phyloP scores from a whole-genome alignment of 176 grass and related monocot genomes.

The Typha latifolia region DNA sequence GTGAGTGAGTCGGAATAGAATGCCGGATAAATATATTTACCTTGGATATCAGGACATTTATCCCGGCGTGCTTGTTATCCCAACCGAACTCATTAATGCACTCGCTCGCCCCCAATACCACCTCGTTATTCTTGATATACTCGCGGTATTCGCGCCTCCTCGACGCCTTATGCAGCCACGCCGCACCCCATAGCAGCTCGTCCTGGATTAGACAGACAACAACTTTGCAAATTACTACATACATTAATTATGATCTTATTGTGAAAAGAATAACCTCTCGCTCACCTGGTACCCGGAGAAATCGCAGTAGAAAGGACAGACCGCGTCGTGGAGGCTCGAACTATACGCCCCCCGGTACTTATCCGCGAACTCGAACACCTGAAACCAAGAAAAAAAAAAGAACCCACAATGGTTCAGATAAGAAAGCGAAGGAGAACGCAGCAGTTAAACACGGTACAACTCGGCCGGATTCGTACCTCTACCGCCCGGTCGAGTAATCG shows the following conservation, averaged over 20 bases:
- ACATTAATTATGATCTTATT: too few relatives aligned
- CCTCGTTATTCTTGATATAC: conserved; percentile 81
- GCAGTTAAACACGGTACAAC: neutral
- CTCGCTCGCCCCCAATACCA: conserved; percentile 53
- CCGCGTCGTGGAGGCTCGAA: conserved; percentile 51
- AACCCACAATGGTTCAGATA: neutral
- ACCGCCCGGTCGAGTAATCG: conserved; percentile 63
- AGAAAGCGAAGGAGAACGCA: neutral
- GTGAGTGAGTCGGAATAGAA: neutral
- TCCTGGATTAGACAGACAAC: conserved; percentile 27
- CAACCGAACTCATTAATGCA: conserved; percentile 81
- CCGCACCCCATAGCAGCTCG: conserved; percentile 90
- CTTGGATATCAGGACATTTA: conserved; percentile 91
- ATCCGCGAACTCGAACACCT: conserved; percentile 93
- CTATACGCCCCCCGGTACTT: conserved; percentile 61
- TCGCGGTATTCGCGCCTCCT: conserved; percentile 48
- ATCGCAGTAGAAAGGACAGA: conserved; percentile 97
- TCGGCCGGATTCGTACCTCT: conserved; percentile 20
- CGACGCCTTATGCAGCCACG: conserved; percentile 88
- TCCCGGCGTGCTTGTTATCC: conserved; percentile 98
- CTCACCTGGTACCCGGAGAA: conserved; percentile 61
- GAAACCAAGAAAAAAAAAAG: neutral
- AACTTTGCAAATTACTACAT: too few relatives aligned
- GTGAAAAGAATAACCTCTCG: too few relatives aligned
- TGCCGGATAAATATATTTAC: conserved; percentile 23